Evolutionary conservation across 345 rosid genomes (phyloP).

Genomic region (Dovyalis caffra): DNA sequence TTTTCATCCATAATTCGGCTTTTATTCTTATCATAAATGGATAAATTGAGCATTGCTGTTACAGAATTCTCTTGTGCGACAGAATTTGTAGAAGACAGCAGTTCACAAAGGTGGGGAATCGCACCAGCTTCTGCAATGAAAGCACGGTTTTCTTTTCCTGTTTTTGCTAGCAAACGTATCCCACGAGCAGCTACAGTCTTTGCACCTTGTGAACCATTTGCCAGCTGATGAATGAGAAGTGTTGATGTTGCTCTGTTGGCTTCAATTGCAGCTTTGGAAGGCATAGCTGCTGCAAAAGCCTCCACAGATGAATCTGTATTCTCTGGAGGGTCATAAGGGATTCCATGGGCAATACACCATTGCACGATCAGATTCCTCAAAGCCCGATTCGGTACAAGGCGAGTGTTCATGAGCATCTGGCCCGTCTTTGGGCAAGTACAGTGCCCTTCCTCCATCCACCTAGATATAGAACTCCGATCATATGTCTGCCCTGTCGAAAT

Average conservation of each 20-base stretch:
- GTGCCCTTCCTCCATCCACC: not conserved
- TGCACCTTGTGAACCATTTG: conserved; percentile 57
- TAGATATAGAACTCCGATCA: not conserved
- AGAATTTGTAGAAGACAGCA: conserved; percentile 56
- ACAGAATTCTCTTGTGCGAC: conserved; percentile 87
- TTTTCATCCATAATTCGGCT: conserved; percentile 76
- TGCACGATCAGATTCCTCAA: conserved; percentile 40
- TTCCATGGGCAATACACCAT: conserved; percentile 78
- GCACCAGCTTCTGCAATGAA: conserved; percentile 91
- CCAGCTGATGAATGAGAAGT: conserved; percentile 67
- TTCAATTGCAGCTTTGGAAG: conserved; percentile 68
- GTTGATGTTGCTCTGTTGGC: conserved; percentile 76
- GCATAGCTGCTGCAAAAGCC: conserved; percentile 53
- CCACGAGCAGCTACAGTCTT: conserved; percentile 76
- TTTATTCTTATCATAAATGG: conserved; percentile 85
- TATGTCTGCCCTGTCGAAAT: not conserved
- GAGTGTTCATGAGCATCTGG: not conserved
- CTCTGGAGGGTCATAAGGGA: conserved; percentile 57
- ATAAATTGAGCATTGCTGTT: conserved; percentile 85
- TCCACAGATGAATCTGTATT: conserved; percentile 49
- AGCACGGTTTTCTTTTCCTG: conserved; percentile 84
- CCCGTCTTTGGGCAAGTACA: not conserved
- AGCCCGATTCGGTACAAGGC: not conserved
- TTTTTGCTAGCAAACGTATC: conserved; percentile 80
- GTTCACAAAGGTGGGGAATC: conserved; percentile 60